Evolutionary conservation across 2,329 filamentous ascomycete species (phyloP).

Genomic region (Colletotrichum lini): DNA sequence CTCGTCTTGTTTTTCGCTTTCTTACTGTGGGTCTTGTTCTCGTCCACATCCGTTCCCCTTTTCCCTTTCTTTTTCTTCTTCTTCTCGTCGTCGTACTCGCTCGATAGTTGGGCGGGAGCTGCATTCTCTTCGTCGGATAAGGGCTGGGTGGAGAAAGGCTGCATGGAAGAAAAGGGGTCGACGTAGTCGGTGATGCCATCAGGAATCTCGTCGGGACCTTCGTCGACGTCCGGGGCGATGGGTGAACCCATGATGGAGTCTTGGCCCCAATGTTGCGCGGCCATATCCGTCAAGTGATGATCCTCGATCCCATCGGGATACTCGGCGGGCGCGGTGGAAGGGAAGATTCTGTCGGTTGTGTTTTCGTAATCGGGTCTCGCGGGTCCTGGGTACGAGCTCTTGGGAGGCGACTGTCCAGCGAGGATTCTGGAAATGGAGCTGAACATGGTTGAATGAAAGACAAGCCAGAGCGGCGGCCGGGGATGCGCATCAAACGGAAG

Average conservation of each 20-base stretch:
- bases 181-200: slow-evolving; percentile 27
- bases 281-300: slow-evolving; percentile 10
- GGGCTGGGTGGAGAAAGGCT: slow-evolving; percentile 35
- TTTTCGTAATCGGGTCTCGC: slow-evolving; percentile 18
- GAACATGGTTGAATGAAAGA: slow-evolving; percentile 18
- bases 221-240: neutral
- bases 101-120: neutral
- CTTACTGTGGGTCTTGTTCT: slow-evolving; percentile 8
- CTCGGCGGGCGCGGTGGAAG: slow-evolving; percentile 35
- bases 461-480: neutral
- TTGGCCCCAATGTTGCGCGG: slow-evolving; percentile 9
- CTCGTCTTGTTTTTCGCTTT: slow-evolving; percentile 21
- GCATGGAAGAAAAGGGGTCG: slow-evolving; percentile 33
- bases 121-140: neutral
- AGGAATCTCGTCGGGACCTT: slow-evolving; percentile 8
- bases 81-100: slow-evolving; percentile 1
- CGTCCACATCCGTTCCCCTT: slow-evolving; percentile 3
- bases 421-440: slow-evolving; percentile 35
- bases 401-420: slow-evolving; percentile 19
- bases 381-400: slow-evolving; percentile 38
- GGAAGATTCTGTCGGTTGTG: neutral
- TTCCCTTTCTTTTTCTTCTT: slow-evolving; percentile 27
- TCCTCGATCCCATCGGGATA: slow-evolving; percentile 16
- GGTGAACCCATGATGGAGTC: neutral
- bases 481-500: neutral